phyloP scores from a whole-genome alignment of 208 protist species.

The Porcisia deanei region DNA sequence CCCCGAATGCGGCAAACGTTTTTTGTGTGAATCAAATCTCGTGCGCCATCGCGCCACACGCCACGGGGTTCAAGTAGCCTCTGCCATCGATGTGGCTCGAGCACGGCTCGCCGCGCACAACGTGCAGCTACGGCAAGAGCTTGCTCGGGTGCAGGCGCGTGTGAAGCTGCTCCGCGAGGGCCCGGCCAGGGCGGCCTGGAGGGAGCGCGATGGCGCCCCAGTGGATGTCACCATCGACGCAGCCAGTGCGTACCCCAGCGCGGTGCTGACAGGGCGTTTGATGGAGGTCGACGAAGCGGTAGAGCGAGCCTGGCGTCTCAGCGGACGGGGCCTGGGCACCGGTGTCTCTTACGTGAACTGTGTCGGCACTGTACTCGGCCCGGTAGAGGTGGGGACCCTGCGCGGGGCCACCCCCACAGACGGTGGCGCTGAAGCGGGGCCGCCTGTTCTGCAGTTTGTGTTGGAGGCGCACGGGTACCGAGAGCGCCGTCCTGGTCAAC shows the following conservation, averaged over 20 bases:
- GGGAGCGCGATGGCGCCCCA: background rate
- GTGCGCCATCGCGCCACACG: slow-evolving; percentile 50
- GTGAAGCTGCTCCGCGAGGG: slow-evolving; percentile 19
- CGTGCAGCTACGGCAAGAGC: slow-evolving; percentile 17
- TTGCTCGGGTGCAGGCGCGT: slow-evolving; percentile 13
- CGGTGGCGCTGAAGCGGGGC: background rate
- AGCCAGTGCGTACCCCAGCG: slow-evolving; percentile 22
- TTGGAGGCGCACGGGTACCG: slow-evolving; percentile 55
- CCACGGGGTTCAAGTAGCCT: slow-evolving; percentile 40
- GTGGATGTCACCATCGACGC: background rate
- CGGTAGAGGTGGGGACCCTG: slow-evolving; percentile 30
- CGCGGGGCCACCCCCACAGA: slow-evolving; percentile 8
- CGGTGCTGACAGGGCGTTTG: slow-evolving; percentile 24
- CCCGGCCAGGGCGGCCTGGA: background rate
- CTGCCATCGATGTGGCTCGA: slow-evolving; percentile 27
- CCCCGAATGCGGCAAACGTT: slow-evolving; percentile 72
- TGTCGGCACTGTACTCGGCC: slow-evolving; percentile 38
- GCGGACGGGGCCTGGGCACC: slow-evolving; percentile 30
- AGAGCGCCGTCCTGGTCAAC: slow-evolving; percentile 52
- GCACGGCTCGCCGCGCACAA: slow-evolving; percentile 33
- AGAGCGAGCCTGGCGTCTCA: slow-evolving; percentile 13
- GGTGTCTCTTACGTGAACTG: slow-evolving; percentile 30
- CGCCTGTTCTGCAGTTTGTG: slow-evolving; percentile 60
- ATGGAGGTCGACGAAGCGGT: slow-evolving; percentile 24
- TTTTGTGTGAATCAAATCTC: slow-evolving; percentile 52